Evolutionary conservation across 2,329 filamentous ascomycete genomes (phyloP), one percentile per base, ranked within the genome.

Genomic region (Diaporthe sp.): DNA sequence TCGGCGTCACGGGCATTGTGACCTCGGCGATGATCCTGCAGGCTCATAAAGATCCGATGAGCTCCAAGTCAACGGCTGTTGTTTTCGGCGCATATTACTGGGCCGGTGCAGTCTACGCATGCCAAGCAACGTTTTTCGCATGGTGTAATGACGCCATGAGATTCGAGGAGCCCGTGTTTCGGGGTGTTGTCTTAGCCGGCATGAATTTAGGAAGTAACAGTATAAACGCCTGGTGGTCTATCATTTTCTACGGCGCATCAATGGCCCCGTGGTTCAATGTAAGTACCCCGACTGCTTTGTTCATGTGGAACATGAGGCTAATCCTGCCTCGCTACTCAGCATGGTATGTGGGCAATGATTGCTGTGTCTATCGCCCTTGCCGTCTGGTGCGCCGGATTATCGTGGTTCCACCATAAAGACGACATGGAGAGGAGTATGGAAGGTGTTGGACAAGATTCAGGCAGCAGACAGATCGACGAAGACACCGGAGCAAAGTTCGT

Each of bases 261-360:
- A 89, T 90, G 82, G 93, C 92, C 4, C 93, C 93, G 0, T 89
- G 89, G 85, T 94, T 94, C 76, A 91, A 82, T 53, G 90, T 91
- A 81, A 86, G 89, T 84, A 22, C 5, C 4, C 42, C 46, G 1
- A 4, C 25, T 9, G n/a, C 15, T n/a, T 37, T 1, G 25, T 71
- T 77, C 71, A 15, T 17, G 6, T 10, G 17, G 72, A 17, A 19
- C 25, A 25, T 17, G 6, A 15, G 60, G 46, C 80, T 70, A 79
- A 78, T 12, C 71, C 79, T 75, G 68, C 75, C 19, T 15, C 76
- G 51, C 37, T 76, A 8, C 31, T 17, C 34, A 92, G 87, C 87
- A 87, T 75, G 92, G 92, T n/a, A 93, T 94, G 92, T 94, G 90
- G 88, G 92, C 92, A 4, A 94, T 94, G 92, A 92, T 94, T 80